Base-by-base conservation (phyloP, 164 flowering plant species). In the Warburgia ugandensis region DNA sequence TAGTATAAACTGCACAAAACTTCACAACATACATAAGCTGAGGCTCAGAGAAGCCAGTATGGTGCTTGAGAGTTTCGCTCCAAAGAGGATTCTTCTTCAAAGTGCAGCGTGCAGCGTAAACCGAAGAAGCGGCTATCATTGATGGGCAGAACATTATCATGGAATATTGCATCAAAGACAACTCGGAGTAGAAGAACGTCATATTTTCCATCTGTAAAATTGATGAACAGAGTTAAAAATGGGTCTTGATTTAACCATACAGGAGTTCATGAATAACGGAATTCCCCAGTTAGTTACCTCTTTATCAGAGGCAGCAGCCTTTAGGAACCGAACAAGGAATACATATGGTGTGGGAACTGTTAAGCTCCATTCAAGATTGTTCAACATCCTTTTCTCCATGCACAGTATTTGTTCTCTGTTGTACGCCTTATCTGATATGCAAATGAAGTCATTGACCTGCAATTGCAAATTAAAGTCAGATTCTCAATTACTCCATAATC, bases 111-210 rank as follows among this genome's bases (percentile, higher is more conserved):
- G 98, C 96, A 0, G 79, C 98, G 54, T 81, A 88, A 44, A 88
- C 94, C 10, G 96, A 95, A 14, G 96, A 72, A 44, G 98, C 98
- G n/a, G 96, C 88, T 13, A 92, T 54, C 88, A 85, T 73, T 1
- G 96, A 92, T 30, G 95, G 87, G 54, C 73, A 55, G 63, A 65
- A 80, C 43, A 58, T 61, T 3, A 68, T 88, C 98, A 0, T 85
- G 63, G 46, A 56, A 85, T 4, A 86, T 16, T 86, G 71, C 88
- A 82, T 76, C 65, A 83, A 32, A 0, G 85, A 86, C 21, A 88
- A 58, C 59, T 92, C 96, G 8, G 85, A 81, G 2, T 81, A 58
- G 31, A 75, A 82, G 65, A 73, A 74, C 0, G 67, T 83, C 82
- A 80, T 50, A 58, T 81, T 66, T 52, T 86, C 84, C 88, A 83